These are phyloP conservation scores for Tanacetum coccineum DNA, from an alignment of 129 eudicot species.

Conservation along the genomic window DNA sequence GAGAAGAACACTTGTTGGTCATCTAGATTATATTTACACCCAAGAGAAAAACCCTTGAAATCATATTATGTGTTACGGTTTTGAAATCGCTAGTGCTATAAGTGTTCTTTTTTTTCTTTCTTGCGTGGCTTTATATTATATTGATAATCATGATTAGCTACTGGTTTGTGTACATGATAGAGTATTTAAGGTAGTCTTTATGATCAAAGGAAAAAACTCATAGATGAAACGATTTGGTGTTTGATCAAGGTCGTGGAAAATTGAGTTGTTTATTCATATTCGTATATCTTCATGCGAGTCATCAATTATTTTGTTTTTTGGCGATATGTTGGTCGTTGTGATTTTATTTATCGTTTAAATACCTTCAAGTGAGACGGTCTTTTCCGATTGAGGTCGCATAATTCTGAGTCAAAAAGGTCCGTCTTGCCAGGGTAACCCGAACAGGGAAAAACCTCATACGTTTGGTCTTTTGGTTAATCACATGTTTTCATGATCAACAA, in stretches of 20 bases:
- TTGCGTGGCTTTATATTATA: background rate
- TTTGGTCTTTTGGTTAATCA: too few species aligned
- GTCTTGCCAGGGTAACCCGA: too few species aligned
- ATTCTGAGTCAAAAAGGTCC: too few species aligned
- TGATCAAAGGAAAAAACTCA: background rate
- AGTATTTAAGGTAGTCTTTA: background rate
- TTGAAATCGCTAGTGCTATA: background rate
- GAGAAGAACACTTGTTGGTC: constrained; percentile 33
- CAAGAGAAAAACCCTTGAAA: constrained; percentile 29
- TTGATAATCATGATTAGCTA: background rate
- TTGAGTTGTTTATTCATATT: background rate
- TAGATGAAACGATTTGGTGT: background rate
- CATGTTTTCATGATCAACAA: too few species aligned
- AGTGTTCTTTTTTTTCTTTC: background rate
- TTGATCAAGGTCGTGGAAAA: background rate
- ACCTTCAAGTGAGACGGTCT: too few species aligned
- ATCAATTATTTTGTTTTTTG: too few species aligned
- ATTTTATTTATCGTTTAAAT: too few species aligned
- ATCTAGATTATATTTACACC: constrained; percentile 34
- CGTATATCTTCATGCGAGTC: background rate
- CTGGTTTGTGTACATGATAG: constrained; percentile 15
- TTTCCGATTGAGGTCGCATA: too few species aligned
- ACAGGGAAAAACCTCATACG: too few species aligned
- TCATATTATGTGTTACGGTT: background rate
- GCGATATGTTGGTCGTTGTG: too few species aligned